Evolutionary conservation across 2,329 filamentous ascomycete genomes (phyloP).

Genomic region (Penicillium sp.): DNA sequence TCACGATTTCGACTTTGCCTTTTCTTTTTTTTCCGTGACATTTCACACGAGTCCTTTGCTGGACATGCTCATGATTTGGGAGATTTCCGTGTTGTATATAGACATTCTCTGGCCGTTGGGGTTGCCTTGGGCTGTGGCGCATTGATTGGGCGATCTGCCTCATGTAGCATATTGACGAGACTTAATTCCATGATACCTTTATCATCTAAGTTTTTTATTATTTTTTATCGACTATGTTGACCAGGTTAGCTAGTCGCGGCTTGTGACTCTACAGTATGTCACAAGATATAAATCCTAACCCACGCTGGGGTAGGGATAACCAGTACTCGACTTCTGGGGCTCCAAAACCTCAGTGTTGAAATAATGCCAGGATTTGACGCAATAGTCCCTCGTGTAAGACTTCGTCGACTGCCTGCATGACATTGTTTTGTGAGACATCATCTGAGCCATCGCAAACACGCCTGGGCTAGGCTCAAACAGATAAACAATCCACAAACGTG

Average conservation of each 20-base stretch:
- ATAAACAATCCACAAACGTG: background rate
- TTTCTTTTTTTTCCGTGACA: conserved; percentile 28
- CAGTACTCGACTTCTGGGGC: background rate
- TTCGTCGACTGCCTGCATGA: background rate
- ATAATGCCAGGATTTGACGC: background rate
- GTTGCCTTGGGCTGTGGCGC: conserved; percentile 25
- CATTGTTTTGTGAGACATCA: background rate
- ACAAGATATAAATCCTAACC: background rate
- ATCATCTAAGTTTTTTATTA: background rate
- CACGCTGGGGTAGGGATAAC: background rate
- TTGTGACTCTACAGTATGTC: background rate
- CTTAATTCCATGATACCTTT: conserved; percentile 31
- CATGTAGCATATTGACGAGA: conserved; percentile 34
- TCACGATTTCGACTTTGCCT: conserved; percentile 3
- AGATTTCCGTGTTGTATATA: conserved; percentile 37
- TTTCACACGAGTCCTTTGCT: conserved; percentile 19
- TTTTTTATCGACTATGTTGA: background rate
- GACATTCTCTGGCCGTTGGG: conserved; percentile 30
- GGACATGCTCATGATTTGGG: conserved; percentile 27
- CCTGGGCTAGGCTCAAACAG: background rate
- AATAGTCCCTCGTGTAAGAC: background rate
- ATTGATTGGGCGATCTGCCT: conserved; percentile 24
- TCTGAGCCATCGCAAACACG: background rate
- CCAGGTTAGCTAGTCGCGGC: background rate
- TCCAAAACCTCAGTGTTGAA: background rate